These are phyloP conservation scores for Myriosclerotinia scirpicola DNA, from an alignment of 2,329 filamentous ascomycete species.

Conservation along the genomic window DNA sequence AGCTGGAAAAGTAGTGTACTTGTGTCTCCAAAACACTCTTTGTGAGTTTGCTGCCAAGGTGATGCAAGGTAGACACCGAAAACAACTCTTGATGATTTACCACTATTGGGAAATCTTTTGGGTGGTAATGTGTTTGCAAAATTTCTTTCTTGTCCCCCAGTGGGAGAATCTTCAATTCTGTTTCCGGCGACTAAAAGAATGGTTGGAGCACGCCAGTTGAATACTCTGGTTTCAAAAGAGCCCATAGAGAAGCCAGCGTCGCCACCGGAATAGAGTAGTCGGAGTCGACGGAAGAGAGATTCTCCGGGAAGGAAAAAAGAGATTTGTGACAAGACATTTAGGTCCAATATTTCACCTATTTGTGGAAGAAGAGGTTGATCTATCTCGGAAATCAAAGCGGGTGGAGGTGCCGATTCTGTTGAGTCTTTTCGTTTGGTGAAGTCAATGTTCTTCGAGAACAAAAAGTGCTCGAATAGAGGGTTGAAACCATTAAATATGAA, in stretches of 20 bases:
- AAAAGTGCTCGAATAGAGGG: conserved; percentile 70
- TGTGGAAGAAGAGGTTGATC: conserved; percentile 49
- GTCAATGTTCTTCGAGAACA: conserved; percentile 71
- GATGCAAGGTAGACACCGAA: conserved; percentile 67
- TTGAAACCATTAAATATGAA: conserved; percentile 68
- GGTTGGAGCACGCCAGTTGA: conserved; percentile 75
- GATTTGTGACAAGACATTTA: conserved; percentile 65
- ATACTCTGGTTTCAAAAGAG: conserved; percentile 71
- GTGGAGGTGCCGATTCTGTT: conserved; percentile 26
- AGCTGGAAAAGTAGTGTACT: conserved; percentile 70
- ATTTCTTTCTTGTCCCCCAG: conserved; percentile 52
- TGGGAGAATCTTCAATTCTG: conserved; percentile 52
- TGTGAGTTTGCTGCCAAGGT: conserved; percentile 69
- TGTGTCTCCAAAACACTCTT: conserved; percentile 65
- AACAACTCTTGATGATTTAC: conserved; percentile 54
- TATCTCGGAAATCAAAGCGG: conserved; percentile 28
- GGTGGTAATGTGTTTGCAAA: conserved; percentile 65
- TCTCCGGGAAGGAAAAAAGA: conserved; percentile 70
- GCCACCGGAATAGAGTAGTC: conserved; percentile 68
- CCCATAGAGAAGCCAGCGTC: conserved; percentile 75
- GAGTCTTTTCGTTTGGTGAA: conserved; percentile 47
- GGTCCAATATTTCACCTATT: conserved; percentile 62
- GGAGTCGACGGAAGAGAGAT: conserved; percentile 63
- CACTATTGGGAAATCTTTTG: conserved; percentile 56
- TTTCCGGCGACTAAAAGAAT: conserved; percentile 69